Conservation (phyloP, 352 stramenopile genomes). For the Globisporangium nagaii region DNA sequence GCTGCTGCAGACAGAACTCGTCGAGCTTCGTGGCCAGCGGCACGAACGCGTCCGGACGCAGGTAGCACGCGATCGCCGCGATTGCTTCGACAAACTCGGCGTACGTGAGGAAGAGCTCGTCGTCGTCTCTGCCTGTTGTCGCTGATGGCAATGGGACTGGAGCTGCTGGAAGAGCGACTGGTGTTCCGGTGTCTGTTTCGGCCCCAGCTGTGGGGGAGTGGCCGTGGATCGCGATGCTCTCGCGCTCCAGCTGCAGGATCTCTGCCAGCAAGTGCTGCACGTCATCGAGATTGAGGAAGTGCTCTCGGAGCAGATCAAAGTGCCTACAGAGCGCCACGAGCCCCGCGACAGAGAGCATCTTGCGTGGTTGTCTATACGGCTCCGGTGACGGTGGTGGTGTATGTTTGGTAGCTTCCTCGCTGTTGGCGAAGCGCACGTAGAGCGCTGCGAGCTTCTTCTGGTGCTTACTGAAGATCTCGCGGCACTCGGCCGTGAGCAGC, state of each 20-base stretch:
- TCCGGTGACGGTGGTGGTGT: no score
- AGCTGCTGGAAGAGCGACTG: no score
- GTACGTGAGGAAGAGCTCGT: constrained; percentile 42
- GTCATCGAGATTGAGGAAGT: constrained; percentile 55
- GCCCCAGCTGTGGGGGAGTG: no score
- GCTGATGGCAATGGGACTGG: not conserved
- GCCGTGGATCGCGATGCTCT: constrained; percentile 25
- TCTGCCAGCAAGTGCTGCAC: constrained; percentile 56
- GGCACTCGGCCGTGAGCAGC: constrained; percentile 41
- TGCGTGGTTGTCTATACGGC: no score
- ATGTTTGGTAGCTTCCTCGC: no score
- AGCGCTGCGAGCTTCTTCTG: constrained; percentile 35
- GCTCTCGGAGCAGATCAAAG: constrained; percentile 51
- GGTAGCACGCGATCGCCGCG: constrained; percentile 51
- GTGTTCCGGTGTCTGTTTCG: no score
- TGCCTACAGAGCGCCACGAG: constrained; percentile 41
- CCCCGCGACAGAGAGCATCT: constrained; percentile 46
- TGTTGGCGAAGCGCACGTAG: constrained; percentile 34
- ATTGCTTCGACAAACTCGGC: constrained; percentile 57
- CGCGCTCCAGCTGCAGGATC: constrained; percentile 53
- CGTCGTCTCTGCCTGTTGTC: constrained; percentile 8
- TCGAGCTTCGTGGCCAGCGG: constrained; percentile 52
- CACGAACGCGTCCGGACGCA: constrained; percentile 53
- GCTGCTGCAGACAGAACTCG: constrained; percentile 42
- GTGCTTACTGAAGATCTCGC: constrained; percentile 44